phyloP scores from a whole-genome alignment of 163 green algal species.

The Coccomyxa subellipsoidea region DNA sequence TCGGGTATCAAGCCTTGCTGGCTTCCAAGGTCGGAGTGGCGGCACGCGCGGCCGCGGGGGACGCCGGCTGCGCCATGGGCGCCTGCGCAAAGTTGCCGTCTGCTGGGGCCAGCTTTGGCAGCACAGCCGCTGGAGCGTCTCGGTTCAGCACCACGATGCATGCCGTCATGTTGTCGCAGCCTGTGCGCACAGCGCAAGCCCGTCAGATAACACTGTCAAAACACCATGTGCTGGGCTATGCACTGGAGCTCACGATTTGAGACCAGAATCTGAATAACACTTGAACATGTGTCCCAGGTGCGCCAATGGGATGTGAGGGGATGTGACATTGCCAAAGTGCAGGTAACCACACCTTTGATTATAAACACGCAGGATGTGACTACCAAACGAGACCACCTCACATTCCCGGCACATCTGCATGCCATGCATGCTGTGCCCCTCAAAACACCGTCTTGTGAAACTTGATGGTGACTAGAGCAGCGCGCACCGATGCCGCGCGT shows the following conservation, averaged over 20 bases:
- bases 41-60: too few relatives aligned
- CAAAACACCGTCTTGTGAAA: too few relatives aligned
- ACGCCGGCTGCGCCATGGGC: neutral
- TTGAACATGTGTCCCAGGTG: neutral
- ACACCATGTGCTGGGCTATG: neutral
- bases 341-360: too few relatives aligned
- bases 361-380: neutral
- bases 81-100: too few relatives aligned
- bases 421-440: neutral
- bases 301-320: neutral
- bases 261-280: neutral
- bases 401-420: neutral
- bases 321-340: too few relatives aligned
- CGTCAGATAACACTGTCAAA: neutral
- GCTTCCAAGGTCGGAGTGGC: neutral
- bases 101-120: too few relatives aligned
- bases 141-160: constrained; percentile 51
- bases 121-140: neutral
- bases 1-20: neutral
- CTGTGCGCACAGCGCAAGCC: neutral
- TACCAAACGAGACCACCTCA: neutral
- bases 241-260: neutral
- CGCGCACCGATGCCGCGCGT: constrained; percentile 65
- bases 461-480: too few relatives aligned
- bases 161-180: constrained; percentile 92